These are phyloP conservation scores for Endoconidiophora polonica DNA, from an alignment of 2,329 filamentous ascomycete species.

Conservation along the genomic window DNA sequence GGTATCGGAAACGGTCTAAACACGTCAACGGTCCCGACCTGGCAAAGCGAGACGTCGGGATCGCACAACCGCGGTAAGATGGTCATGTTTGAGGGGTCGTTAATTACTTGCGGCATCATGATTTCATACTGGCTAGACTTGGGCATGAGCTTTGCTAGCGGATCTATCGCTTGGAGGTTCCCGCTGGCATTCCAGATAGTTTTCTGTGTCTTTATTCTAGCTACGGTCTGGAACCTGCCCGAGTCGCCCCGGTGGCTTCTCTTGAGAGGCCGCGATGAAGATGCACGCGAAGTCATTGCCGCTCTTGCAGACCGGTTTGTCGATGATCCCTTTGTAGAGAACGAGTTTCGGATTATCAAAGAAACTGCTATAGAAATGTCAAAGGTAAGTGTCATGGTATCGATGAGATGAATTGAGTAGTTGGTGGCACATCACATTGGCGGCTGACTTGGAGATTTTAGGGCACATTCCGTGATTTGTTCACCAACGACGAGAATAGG, in stretches of 20 bases:
- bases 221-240: not conserved
- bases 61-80: constrained; percentile 36
- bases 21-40: constrained; percentile 36
- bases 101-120: constrained; percentile 30
- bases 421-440: too few relatives aligned
- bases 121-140: constrained; percentile 29
- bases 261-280: not conserved
- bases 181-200: constrained; percentile 37
- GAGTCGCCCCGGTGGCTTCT: constrained; percentile 3
- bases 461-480: constrained; percentile 38
- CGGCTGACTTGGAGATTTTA: not conserved
- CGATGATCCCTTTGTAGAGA: constrained; percentile 40
- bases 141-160: constrained; percentile 17
- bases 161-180: constrained; percentile 35
- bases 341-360: constrained; percentile 43
- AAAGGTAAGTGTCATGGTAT: constrained; percentile 18
- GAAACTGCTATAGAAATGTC: constrained; percentile 50
- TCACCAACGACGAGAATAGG: constrained; percentile 37
- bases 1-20: constrained; percentile 41
- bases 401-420: not conserved
- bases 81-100: constrained; percentile 35
- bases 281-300: not conserved
- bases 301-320: constrained; percentile 37
- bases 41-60: constrained; percentile 36
- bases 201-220: constrained; percentile 39